Base-by-base conservation (phyloP, 2,329 filamentous ascomycete species). In the Diaporthe eres region DNA sequence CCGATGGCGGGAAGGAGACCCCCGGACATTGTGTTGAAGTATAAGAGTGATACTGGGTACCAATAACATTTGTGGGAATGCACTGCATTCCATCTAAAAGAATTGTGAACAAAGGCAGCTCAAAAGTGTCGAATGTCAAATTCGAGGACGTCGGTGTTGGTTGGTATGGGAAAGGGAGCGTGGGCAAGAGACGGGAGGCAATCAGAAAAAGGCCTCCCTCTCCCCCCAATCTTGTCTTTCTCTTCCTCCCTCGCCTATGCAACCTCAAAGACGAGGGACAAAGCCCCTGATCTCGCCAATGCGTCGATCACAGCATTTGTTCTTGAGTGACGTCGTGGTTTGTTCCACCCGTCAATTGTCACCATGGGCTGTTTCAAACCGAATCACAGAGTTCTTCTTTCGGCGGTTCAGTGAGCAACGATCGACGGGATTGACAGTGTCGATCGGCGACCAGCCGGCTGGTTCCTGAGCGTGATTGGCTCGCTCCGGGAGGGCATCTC, bases 261-360 rank as follows among this genome's bases (percentile, higher is more conserved):
- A 65, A 42, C 19, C 15, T 55, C 34, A 49, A 60, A 53, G 42
- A 55, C 49, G 71, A 73, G 31, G 71, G 28, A 73, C 71, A 55
- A 73, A 57, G 61, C 71, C 71, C 71, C 71, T 73, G 47, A 65
- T 61, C 42, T 73, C 61, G 71, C 58, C 71, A 73, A 65, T 47
- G 58, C 49, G 71, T 22, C 51, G 58, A 73, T 73, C 71, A 57
- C 49, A 73, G 53, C 51, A 53, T 31, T 42, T 65, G 71, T 73
- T 63, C 60, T 63, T 55, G 55, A 65, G 71, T 73, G 71, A 73
- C 71, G 71, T 65, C 71, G 71, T 65, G 58, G 39, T 72, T 53
- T 53, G 71, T 72, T 72, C 57, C 47, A 72, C 71, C 58, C 49
- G 47, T 44, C 60, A 44, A 73, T 34, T 65, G 71, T 73, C 58